Conservation (phyloP, 345 rosid genomes). For the Stellera chamaejasme region DNA sequence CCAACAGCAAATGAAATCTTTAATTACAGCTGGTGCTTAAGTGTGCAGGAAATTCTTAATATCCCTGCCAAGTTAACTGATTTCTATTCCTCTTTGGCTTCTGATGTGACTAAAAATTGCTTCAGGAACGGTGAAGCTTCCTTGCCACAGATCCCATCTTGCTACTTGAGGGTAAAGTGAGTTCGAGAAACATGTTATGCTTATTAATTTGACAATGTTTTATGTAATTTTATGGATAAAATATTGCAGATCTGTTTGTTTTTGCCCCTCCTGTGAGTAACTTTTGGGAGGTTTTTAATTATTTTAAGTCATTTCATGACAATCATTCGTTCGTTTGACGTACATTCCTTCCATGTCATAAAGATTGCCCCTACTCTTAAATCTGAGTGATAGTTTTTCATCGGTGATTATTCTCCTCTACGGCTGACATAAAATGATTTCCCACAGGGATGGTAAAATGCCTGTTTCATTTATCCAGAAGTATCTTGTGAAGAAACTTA, state of each 20-base stretch:
- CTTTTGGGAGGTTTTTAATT: too few relatives aligned
- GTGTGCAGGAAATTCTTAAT: too few relatives aligned
- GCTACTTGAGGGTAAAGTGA: conserved; percentile 75
- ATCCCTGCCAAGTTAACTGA: neutral
- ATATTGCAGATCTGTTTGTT: neutral
- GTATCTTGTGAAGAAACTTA: conserved; percentile 61
- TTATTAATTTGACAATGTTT: neutral
- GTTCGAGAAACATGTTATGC: conserved; percentile 14
- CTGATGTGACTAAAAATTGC: conserved; percentile 18
- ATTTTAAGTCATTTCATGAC: too few relatives aligned
- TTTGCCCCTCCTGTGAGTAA: too few relatives aligned
- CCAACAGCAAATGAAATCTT: neutral
- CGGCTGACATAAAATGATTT: neutral
- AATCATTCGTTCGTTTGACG: too few relatives aligned
- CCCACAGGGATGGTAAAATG: conserved; percentile 57
- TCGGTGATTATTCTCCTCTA: conserved; percentile 1
- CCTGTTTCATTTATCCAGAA: conserved; percentile 65
- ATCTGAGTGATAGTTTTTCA: too few relatives aligned
- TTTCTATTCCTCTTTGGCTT: neutral
- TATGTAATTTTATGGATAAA: conserved; percentile 3
- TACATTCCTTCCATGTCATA: too few relatives aligned
- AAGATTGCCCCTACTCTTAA: too few relatives aligned
- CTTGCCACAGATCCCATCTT: conserved; percentile 59
- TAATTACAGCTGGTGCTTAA: too few relatives aligned
- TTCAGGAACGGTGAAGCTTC: conserved; percentile 52